These are phyloP conservation scores for Avena eriantha DNA, from an alignment of 176 grass and related monocot species.

Conservation along the genomic window DNA sequence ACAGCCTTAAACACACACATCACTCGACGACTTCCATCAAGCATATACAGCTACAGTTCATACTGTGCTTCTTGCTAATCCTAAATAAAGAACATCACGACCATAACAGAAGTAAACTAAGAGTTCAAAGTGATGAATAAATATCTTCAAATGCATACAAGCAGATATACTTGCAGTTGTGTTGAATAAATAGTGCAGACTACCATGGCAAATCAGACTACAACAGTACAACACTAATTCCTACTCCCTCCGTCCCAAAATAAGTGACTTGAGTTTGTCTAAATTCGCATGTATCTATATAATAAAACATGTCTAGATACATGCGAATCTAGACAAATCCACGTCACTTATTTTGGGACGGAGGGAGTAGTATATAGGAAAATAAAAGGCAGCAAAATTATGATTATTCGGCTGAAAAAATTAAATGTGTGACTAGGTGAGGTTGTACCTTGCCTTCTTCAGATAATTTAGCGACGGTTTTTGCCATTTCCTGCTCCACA, in stretches of 20 bases:
- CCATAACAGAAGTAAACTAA: neutral
- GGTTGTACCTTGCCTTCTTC: conserved; percentile 91
- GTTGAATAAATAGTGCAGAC: neutral
- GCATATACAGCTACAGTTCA: neutral
- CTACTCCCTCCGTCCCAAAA: no score
- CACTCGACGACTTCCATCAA: neutral
- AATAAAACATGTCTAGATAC: no score
- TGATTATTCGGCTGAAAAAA: neutral
- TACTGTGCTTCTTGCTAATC: neutral
- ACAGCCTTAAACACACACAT: neutral
- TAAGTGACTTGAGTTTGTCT: no score
- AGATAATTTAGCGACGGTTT: conserved; percentile 84
- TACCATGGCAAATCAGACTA: neutral
- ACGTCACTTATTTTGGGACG: no score
- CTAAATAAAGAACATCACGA: neutral
- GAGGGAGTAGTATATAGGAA: neutral
- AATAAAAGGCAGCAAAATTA: conserved; percentile 6
- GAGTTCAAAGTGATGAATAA: neutral
- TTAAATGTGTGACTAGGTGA: neutral
- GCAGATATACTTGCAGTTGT: conserved; percentile 3
- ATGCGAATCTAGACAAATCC: no score
- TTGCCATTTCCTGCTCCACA: conserved; percentile 74
- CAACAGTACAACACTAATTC: neutral
- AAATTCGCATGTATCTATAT: no score
- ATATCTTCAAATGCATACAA: neutral